Percentiles rank a stretch among this genome's conserved stretches.
phyloP scores from a whole-genome alignment of 768 basidiomycete genomes.

The Royoungia palumana region DNA sequence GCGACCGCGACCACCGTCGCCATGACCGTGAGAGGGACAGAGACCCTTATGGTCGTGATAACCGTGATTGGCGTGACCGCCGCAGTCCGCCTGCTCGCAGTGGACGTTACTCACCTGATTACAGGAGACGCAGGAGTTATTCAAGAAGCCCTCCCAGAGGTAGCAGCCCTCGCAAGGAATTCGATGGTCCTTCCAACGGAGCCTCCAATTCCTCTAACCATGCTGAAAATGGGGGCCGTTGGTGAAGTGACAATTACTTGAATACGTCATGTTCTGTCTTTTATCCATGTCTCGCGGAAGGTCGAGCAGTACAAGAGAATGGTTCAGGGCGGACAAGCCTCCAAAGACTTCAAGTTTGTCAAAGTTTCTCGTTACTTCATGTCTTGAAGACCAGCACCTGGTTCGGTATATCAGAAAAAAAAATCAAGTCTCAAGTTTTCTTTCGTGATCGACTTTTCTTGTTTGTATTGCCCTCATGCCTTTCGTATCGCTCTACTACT shows the following conservation, averaged over 20 bases:
- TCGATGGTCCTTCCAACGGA: conserved; percentile 42
- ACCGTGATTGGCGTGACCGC: conserved; percentile 75
- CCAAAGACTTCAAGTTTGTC: conserved; percentile 41
- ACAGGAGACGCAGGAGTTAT: conserved; percentile 71
- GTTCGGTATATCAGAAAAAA: conserved; percentile 56
- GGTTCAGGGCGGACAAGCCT: conserved; percentile 40
- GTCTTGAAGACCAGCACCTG: conserved; percentile 44
- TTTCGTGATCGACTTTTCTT: conserved; percentile 54
- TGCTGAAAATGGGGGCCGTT: conserved; percentile 49
- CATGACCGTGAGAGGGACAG: conserved; percentile 48
- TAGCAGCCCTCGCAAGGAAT: conserved; percentile 53
- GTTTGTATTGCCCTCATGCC: conserved; percentile 36
- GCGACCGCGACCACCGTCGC: conserved; percentile 41
- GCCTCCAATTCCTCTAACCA: conserved; percentile 35
- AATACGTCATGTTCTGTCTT: conserved; percentile 26
- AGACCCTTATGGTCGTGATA: conserved; percentile 68
- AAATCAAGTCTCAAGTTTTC: conserved; percentile 68
- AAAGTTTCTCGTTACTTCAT: conserved; percentile 51
- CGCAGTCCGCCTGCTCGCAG: conserved; percentile 69
- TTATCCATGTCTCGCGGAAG: conserved; percentile 34
- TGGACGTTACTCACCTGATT: conserved; percentile 73
- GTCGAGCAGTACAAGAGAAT: conserved; percentile 43
- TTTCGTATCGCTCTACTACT: conserved; percentile 47
- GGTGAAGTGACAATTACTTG: conserved; percentile 45
- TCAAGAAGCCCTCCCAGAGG: conserved; percentile 79